Conservation (phyloP, 164 flowering plant genomes). For the Piper longum region DNA sequence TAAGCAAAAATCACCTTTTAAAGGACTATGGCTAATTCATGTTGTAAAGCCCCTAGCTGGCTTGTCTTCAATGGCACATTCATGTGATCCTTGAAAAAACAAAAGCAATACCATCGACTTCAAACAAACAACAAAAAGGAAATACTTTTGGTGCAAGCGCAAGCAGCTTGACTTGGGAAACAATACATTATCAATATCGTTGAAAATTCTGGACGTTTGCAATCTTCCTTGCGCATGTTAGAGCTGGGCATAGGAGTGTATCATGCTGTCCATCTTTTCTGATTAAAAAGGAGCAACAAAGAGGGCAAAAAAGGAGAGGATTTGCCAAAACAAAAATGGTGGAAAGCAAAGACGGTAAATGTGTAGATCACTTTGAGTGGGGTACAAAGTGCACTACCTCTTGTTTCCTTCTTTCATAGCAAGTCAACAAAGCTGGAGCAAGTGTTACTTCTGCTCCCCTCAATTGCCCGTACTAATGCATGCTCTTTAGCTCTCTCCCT, state of each 20-base stretch:
- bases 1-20: neutral
- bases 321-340: neutral
- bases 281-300: neutral
- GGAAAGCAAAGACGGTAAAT: neutral
- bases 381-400: conserved; percentile 20
- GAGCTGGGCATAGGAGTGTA: neutral
- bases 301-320: neutral
- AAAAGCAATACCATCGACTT: neutral
- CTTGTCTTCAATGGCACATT: neutral
- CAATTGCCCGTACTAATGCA: conserved; percentile 21
- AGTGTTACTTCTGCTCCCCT: neutral
- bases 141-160: neutral
- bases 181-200: neutral
- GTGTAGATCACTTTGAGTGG: conserved; percentile 11
- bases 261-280: neutral
- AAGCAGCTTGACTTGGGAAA: neutral
- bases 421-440: conserved; percentile 19
- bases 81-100: neutral
- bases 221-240: neutral
- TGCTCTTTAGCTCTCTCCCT: conserved; percentile 10
- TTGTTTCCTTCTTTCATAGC: conserved; percentile 12
- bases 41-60: too few species aligned
- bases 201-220: neutral
- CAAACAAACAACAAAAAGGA: neutral
- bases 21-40: neutral